phyloP scores from a whole-genome alignment of 495 filamentous ascomycete species.

The Neurospora sp. region DNA sequence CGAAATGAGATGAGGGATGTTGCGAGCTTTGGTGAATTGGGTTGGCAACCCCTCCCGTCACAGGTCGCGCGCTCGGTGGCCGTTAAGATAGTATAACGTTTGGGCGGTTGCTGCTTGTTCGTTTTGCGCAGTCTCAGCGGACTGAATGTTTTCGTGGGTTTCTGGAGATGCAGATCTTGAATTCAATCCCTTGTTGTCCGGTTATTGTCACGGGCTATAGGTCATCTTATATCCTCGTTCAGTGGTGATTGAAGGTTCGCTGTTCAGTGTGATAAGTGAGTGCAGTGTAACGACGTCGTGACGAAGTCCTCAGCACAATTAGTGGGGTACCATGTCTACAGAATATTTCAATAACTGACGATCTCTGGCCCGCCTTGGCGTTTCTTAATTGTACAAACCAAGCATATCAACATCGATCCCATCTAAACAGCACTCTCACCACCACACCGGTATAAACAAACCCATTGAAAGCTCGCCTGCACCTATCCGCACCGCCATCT shows the following conservation, averaged over 20 bases:
- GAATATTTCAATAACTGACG: no score
- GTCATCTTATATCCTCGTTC: not conserved
- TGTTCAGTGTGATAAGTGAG: not conserved
- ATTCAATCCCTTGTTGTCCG: not conserved
- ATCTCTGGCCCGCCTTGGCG: no score
- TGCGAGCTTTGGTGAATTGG: not conserved
- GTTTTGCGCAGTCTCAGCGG: not conserved
- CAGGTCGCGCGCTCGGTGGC: not conserved
- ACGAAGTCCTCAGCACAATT: not conserved
- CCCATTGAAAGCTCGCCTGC: not conserved
- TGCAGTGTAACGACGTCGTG: not conserved
- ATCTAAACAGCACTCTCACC: not conserved
- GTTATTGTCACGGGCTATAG: not conserved
- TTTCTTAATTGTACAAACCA: not conserved
- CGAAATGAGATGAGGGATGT: not conserved
- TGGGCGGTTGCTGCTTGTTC: not conserved
- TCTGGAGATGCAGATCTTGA: not conserved
- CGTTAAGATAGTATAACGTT: not conserved
- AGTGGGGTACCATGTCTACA: not conserved
- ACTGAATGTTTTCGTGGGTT: not conserved
- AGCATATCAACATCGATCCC: not conserved
- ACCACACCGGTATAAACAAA: not conserved
- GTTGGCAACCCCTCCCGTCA: not conserved
- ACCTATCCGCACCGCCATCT: not conserved
- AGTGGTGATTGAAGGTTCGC: not conserved